Percentiles rank a stretch among this genome's conserved stretches.
These are phyloP conservation scores for Aspergillus sp. DNA, from an alignment of 2,329 filamentous ascomycete species.

Conservation along the genomic window DNA sequence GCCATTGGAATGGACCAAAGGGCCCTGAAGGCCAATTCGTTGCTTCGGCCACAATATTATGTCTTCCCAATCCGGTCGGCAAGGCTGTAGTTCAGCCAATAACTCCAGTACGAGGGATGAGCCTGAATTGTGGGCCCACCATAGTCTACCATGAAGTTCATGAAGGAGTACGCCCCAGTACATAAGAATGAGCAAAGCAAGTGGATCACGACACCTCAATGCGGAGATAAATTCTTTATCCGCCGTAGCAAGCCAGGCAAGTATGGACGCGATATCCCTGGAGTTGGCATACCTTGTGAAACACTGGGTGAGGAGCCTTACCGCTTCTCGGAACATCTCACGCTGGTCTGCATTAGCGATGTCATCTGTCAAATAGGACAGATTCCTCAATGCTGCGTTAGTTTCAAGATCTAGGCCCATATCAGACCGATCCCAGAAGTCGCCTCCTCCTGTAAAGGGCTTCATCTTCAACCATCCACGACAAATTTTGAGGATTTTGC, in stretches of 20 bases:
- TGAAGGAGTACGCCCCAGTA: slow-evolving; percentile 38
- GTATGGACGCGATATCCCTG: slow-evolving; percentile 30
- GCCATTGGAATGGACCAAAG: neutral
- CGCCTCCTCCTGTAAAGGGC: slow-evolving; percentile 48
- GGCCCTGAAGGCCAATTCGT: slow-evolving; percentile 29
- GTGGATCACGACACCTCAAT: slow-evolving; percentile 29
- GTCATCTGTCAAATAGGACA: slow-evolving; percentile 30
- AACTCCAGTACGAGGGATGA: slow-evolving; percentile 31
- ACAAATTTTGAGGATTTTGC: slow-evolving; percentile 34
- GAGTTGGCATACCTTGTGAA: slow-evolving; percentile 26
- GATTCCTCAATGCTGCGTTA: slow-evolving; percentile 26
- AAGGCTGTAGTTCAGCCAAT: slow-evolving; percentile 20
- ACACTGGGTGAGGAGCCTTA: slow-evolving; percentile 29
- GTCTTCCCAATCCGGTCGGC: slow-evolving; percentile 25
- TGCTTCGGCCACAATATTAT: slow-evolving; percentile 32
- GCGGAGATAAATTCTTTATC: slow-evolving; percentile 34
- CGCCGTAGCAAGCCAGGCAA: slow-evolving; percentile 35
- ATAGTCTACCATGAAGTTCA: slow-evolving; percentile 31
- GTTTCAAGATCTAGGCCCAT: slow-evolving; percentile 26
- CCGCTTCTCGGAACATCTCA: slow-evolving; percentile 30
- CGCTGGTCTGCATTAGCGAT: slow-evolving; percentile 29
- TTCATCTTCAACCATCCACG: slow-evolving; percentile 50
- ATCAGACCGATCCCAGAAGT: slow-evolving; percentile 45
- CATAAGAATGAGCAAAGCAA: slow-evolving; percentile 35
- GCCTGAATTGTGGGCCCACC: slow-evolving; percentile 38